Conservation (phyloP, 208 protist species). For the Dictyostelium gargantuum region DNA sequence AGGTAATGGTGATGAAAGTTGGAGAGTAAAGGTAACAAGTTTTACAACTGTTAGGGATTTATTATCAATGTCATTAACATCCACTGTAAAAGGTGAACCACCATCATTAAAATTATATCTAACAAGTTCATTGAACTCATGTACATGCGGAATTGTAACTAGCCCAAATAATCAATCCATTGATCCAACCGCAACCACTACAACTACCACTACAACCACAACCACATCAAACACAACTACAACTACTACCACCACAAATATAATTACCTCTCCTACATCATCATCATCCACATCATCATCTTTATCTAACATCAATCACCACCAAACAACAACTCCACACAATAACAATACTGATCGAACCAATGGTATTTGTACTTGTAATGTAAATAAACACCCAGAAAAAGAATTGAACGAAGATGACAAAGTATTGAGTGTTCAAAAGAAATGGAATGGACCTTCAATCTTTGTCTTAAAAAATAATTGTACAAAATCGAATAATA, state of each 20-base stretch:
- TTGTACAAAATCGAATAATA: background rate
- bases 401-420: slow-evolving; percentile 46
- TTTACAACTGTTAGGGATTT: slow-evolving; percentile 25
- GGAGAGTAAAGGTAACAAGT: slow-evolving; percentile 13
- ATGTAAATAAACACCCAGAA: background rate
- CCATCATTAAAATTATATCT: slow-evolving; percentile 1
- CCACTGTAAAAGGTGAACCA: background rate
- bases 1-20: slow-evolving; percentile 48
- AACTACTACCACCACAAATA: background rate
- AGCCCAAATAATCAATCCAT: background rate
- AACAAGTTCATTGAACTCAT: background rate
- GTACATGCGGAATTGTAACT: background rate
- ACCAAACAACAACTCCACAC: background rate
- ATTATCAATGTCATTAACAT: slow-evolving; percentile 16
- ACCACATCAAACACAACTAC: background rate
- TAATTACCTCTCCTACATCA: background rate
- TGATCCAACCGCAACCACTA: background rate
- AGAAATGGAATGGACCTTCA: slow-evolving; percentile 38
- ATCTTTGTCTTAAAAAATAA: slow-evolving; percentile 64
- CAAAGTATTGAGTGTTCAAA: slow-evolving; percentile 36
- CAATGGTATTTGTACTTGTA: slow-evolving; percentile 14
- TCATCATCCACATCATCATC: background rate
- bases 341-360: background rate
- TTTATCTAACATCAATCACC: background rate
- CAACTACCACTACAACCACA: no score